Conservation (phyloP, 2,329 filamentous ascomycete genomes). For the Sporothrix protearum region DNA sequence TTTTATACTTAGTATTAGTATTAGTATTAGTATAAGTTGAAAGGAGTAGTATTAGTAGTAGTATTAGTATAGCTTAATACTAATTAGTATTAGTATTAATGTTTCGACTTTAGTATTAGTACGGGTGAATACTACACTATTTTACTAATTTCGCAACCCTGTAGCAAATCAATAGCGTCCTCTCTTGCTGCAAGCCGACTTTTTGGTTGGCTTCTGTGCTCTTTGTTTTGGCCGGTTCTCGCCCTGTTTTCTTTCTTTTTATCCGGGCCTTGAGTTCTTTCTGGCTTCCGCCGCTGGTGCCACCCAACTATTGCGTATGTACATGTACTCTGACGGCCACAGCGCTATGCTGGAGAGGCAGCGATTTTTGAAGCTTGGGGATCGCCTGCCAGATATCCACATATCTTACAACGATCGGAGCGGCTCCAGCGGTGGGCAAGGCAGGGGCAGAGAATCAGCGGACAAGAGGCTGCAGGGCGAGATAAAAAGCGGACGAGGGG, state of each 20-base stretch:
- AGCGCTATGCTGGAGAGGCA: slow-evolving; percentile 24
- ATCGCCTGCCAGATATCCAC: slow-evolving; percentile 20
- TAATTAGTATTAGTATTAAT: no score
- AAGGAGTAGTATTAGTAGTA: no score
- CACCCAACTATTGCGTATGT: slow-evolving; percentile 13
- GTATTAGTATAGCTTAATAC: no score
- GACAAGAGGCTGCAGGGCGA: neutral
- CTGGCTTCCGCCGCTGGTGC: neutral
- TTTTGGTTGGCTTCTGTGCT: neutral
- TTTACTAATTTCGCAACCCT: no score
- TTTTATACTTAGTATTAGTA: no score
- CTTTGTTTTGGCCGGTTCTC: neutral
- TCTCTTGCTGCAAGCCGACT: neutral
- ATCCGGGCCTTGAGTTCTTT: neutral
- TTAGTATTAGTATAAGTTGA: no score
- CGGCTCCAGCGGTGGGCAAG: neutral
- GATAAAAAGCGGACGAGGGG: neutral
- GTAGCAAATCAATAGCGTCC: slow-evolving; percentile 6
- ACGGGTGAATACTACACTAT: no score
- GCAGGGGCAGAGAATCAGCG: no score
- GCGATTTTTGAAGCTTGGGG: slow-evolving; percentile 20
- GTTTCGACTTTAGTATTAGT: no score
- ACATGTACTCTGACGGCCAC: neutral
- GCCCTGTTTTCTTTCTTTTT: neutral
- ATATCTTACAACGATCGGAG: slow-evolving; percentile 1